Conservation (phyloP, 148 eudicot species). For the Dianthus caryophyllus region DNA sequence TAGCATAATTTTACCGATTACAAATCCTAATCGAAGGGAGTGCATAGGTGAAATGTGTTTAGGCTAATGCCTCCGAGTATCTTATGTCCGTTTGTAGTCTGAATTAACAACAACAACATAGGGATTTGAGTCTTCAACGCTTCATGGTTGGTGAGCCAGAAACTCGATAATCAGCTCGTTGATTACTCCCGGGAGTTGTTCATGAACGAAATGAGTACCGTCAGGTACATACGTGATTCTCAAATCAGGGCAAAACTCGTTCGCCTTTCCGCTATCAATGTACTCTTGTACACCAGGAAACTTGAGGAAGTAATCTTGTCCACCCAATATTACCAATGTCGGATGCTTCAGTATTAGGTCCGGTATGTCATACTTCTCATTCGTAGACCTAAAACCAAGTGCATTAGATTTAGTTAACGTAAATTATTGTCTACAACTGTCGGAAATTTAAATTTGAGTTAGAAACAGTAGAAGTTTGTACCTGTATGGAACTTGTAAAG, state of each 20-base stretch:
- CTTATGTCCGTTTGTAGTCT: background rate
- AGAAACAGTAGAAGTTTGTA: slow-evolving; percentile 8
- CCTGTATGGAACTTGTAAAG: slow-evolving; percentile 66
- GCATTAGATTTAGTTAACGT: too few species aligned
- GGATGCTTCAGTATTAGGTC: slow-evolving; percentile 28
- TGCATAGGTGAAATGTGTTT: background rate
- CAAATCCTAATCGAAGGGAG: too few species aligned
- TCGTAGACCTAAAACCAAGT: slow-evolving; percentile 9
- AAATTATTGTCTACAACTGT: too few species aligned
- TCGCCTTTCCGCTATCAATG: slow-evolving; percentile 27
- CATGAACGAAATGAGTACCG: slow-evolving; percentile 51
- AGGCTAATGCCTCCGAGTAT: background rate
- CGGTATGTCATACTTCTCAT: slow-evolving; percentile 20
- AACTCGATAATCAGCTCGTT: slow-evolving; percentile 34
- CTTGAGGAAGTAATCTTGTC: slow-evolving; percentile 29
- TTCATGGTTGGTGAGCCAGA: slow-evolving; percentile 14
- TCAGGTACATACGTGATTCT: slow-evolving; percentile 35
- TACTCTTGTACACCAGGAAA: slow-evolving; percentile 41
- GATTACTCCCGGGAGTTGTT: slow-evolving; percentile 45
- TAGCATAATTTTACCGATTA: too few species aligned
- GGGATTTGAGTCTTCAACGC: too few species aligned
- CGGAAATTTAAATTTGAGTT: too few species aligned
- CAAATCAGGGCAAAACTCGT: slow-evolving; percentile 26
- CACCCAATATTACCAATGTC: slow-evolving; percentile 18
- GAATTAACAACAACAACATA: background rate